Evolutionary conservation across 208 protist species (phyloP).

Genomic region (Acanthamoeba castellanii): DNA sequence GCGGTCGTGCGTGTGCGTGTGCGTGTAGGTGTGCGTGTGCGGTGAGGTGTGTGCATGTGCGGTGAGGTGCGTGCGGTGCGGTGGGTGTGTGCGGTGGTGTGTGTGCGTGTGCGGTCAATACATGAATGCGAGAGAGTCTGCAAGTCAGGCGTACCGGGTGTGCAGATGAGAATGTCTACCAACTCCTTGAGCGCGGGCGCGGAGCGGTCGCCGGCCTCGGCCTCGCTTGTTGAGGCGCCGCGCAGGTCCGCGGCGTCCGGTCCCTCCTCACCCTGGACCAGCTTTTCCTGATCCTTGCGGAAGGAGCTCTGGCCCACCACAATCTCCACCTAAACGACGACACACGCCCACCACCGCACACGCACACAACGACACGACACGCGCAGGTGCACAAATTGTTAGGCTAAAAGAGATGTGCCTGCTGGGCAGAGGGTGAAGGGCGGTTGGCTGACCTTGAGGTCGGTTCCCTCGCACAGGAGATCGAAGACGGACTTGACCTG

Average conservation of each 20-base stretch:
- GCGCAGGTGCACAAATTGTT: no score
- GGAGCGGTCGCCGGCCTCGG: not conserved
- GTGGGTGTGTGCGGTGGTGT: not conserved
- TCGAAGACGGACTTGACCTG: conserved; percentile 82
- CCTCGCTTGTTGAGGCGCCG: not conserved
- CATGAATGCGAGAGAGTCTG: no score
- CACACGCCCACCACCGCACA: not conserved
- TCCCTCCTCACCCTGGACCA: conserved; percentile 18
- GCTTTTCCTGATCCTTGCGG: conserved; percentile 60
- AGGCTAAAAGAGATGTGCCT: not conserved
- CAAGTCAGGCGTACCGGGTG: conserved; percentile 85
- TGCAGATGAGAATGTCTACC: conserved; percentile 86
- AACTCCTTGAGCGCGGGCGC: conserved; percentile 11
- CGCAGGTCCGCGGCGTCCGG: not conserved
- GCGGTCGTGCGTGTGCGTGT: no score
- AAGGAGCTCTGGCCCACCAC: conserved; percentile 69
- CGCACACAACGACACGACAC: not conserved
- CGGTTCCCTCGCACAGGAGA: conserved; percentile 72
- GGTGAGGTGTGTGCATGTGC: no score
- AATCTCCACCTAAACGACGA: conserved; percentile 14
- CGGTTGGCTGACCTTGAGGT: conserved; percentile 66
- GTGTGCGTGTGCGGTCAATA: no score
- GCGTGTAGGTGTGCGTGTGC: no score
- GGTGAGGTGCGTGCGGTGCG: no score
- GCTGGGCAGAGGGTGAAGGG: not conserved